Base-by-base conservation (phyloP, 768 basidiomycete species). In the Suillus luteus region DNA sequence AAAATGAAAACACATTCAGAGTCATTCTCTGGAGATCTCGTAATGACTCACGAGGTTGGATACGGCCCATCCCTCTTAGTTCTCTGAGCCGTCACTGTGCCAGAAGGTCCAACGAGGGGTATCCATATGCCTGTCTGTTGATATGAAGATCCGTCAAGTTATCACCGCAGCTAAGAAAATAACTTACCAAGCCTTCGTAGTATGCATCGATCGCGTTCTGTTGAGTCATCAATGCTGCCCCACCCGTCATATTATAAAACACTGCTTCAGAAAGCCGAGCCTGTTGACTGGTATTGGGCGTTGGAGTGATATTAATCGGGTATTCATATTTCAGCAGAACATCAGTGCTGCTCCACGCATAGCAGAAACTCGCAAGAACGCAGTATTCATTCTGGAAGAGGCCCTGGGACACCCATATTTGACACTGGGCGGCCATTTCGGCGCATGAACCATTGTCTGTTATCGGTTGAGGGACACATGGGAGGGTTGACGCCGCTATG, bases 351-450 rank as follows among this genome's bases (percentile, higher is more conserved):
- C 64, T 70, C 68, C 67, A 66, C 2, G 71, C 68, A 17, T 70
- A 71, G 41, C 70, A 71, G 55, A 72, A 66, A 52, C 71, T 71
- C 5, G 66, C 70, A 33, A 71, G 70, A 10, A 71, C 68, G 37
- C 70, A 70, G 33, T 33, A 64, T 27, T 68, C 71, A 62, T 72
- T 72, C 49, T 70, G 71, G 68, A 71, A 71, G 7, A 72, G 64
- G 17, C 71, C 70, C 17, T 51, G 19, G 11, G 64, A 57, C 2
- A 67, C 70, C 66, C 68, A 72, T 15, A 68, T 63, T 27, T 60
- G 57, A 54, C 70, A 71, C 24, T 71, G 69, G 0, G 0, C 8
- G 14, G 60, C 60, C 62, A 71, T 60, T 48, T 70, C 64, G 4
- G 57, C 57, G 27, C 71, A 71, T 22, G 71, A 70, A 31, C 66